phyloP scores from a whole-genome alignment of 176 grass and related monocot genomes.

The Hyparrhenia diplandra region DNA sequence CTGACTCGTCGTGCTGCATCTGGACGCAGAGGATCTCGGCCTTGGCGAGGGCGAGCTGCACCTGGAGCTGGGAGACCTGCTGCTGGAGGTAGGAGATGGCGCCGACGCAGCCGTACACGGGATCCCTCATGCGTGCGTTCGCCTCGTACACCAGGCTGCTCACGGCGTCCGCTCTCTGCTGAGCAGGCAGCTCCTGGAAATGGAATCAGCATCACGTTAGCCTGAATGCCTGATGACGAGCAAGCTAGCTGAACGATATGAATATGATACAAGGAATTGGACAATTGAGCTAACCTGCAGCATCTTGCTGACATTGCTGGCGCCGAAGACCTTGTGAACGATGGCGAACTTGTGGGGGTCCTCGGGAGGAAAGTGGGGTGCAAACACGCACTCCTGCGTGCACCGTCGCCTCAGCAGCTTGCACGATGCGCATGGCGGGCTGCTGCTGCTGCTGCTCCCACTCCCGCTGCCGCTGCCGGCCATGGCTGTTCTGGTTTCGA shows the following conservation, averaged over 20 bases:
- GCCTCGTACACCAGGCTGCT: slow-evolving; percentile 93
- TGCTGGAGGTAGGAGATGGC: slow-evolving; percentile 79
- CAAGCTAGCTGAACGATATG: not conserved
- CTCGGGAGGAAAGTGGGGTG: slow-evolving; percentile 55
- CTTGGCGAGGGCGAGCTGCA: slow-evolving; percentile 64
- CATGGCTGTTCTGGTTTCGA: not conserved
- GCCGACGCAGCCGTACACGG: slow-evolving; percentile 79
- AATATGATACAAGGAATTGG: too few relatives aligned
- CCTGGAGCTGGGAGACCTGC: slow-evolving; percentile 67
- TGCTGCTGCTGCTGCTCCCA: not conserved
- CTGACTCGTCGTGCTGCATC: not conserved
- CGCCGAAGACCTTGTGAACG: slow-evolving; percentile 81
- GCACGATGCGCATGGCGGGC: slow-evolving; percentile 24
- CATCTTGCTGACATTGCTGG: slow-evolving; percentile 97
- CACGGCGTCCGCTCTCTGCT: slow-evolving; percentile 57
- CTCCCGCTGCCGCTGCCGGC: not conserved
- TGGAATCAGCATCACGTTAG: not conserved
- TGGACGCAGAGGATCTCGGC: slow-evolving; percentile 27
- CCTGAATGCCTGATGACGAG: not conserved
- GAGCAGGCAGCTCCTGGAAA: slow-evolving; percentile 49
- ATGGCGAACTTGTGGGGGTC: slow-evolving; percentile 68
- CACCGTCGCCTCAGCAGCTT: slow-evolving; percentile 58
- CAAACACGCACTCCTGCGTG: slow-evolving; percentile 46
- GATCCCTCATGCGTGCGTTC: slow-evolving; percentile 66
- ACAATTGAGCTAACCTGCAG: slow-evolving; percentile 47